phyloP scores from a whole-genome alignment of 1,284 basidiomycete species.

The Puccinia triticina region DNA sequence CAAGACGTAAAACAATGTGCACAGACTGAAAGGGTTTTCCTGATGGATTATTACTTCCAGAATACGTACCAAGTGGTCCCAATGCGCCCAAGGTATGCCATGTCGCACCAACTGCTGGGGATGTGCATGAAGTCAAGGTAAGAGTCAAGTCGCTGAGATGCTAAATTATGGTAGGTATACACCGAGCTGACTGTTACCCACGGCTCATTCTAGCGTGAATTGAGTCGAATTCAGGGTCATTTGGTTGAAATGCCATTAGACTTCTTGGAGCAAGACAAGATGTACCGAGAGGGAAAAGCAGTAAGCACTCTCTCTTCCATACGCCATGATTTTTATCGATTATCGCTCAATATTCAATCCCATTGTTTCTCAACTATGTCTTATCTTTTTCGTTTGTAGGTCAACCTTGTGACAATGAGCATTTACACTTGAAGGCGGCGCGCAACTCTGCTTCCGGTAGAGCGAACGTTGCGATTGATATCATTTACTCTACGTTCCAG shows the following conservation, averaged over 20 bases:
- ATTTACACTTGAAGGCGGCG: slow-evolving; percentile 39
- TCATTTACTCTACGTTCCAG: neutral
- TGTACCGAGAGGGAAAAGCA: slow-evolving; percentile 57
- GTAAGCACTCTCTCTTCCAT: slow-evolving; percentile 16
- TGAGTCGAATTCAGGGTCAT: slow-evolving; percentile 68
- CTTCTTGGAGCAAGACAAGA: slow-evolving; percentile 76
- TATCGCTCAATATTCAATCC: neutral
- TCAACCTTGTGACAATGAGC: slow-evolving; percentile 41
- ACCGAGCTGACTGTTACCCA: slow-evolving; percentile 67
- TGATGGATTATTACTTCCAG: slow-evolving; percentile 20
- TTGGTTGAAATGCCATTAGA: slow-evolving; percentile 69
- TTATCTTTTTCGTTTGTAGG: neutral
- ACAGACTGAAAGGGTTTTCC: neutral
- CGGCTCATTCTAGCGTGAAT: slow-evolving; percentile 71
- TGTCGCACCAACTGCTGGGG: slow-evolving; percentile 64
- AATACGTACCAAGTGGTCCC: slow-evolving; percentile 66
- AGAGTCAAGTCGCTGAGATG: slow-evolving; percentile 41
- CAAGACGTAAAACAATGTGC: neutral
- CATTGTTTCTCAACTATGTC: too few species aligned
- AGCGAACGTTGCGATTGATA: neutral
- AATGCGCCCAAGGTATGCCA: slow-evolving; percentile 80
- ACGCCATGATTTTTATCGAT: neutral
- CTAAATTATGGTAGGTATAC: neutral
- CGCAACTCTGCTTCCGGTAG: neutral
- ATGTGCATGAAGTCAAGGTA: slow-evolving; percentile 54